Percentiles rank a stretch among this genome's conserved stretches.
Evolutionary conservation across 768 basidiomycete genomes (phyloP).

Genomic region (Boletus sp.): DNA sequence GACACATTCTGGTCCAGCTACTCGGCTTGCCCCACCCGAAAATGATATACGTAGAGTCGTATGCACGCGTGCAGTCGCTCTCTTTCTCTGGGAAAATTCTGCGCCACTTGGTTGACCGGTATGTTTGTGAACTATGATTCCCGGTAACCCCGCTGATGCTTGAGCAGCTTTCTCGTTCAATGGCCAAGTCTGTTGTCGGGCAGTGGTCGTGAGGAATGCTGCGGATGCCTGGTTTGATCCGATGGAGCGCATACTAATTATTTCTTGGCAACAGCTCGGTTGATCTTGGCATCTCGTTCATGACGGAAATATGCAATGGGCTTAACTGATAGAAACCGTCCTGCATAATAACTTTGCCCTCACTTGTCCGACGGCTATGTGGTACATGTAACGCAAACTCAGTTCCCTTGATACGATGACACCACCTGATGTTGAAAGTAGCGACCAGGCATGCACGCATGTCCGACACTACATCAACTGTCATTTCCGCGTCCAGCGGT

Average conservation of each 20-base stretch:
- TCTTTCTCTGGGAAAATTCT: constrained; percentile 85
- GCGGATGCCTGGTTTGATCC: constrained; percentile 62
- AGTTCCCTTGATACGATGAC: neutral
- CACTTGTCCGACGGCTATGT: too few relatives aligned
- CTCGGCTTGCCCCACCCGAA: constrained; percentile 67
- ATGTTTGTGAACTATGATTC: constrained; percentile 53
- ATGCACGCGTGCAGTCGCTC: constrained; percentile 78
- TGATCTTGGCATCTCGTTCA: neutral
- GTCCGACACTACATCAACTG: neutral
- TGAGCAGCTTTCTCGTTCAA: constrained; percentile 77
- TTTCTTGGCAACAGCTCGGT: neutral
- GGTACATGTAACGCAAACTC: neutral
- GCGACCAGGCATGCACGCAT: neutral
- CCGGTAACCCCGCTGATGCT: neutral
- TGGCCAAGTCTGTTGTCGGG: constrained; percentile 65
- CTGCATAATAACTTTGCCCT: neutral
- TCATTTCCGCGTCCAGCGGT: constrained; percentile 70
- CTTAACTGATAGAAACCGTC: neutral
- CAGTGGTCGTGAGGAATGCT: constrained; percentile 45
- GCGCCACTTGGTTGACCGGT: constrained; percentile 79
- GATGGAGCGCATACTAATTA: neutral
- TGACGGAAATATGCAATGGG: neutral
- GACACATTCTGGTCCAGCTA: constrained; percentile 47
- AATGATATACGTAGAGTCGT: constrained; percentile 89
- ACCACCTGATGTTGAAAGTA: neutral